Base-by-base conservation (phyloP, 371 early-diverging fungal species). In the Gilbertella persicaria region DNA sequence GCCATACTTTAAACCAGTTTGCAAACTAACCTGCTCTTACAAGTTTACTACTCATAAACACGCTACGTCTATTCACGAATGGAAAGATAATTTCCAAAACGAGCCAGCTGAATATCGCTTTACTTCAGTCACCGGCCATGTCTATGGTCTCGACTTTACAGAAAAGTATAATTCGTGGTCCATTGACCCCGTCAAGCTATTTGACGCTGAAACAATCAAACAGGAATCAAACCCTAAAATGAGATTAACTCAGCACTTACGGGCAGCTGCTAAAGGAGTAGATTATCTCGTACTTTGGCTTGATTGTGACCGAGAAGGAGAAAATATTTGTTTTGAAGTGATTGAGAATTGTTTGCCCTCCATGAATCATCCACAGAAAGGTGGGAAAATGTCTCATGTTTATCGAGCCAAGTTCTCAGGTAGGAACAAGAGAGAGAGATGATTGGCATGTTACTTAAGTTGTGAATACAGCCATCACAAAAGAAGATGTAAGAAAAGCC, bases 241-340 rank as follows among this genome's bases (percentile, higher is more conserved):
- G 69, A 66, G 62, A 47, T 64, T 88, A 10, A 65, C 68, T 7
- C 69, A 69, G 5, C 75, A 78, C 48, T 53, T 82, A 36, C 60
- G 67, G 16, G 60, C 45, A 7, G 71, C 71, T 38, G 66, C 75
- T 1, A 79, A 75, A 50, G 66, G 66, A 8, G 52, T 72, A 6
- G 75, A 83, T 51, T 73, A 75, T 47, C 58, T 89, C 5, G 70
- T 88, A 20, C 69, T 88, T 8, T 89, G 89, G 89, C 73, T 88
- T 28, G 90, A 90, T 67, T 86, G 88, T 52, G 90, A 90, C 60
- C 60, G 90, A 46, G 90, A 90, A 66, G 90, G 90, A 8, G 90
- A 90, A 58, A 84, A 89, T 53, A 90, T 90, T 47, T 88, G 84
- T 28, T 69, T 64, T 49, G 85, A 89, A 55, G 86, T 89, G 23